phyloP scores from a whole-genome alignment of 768 basidiomycete genomes.

The Fibroporia radiculosa region DNA sequence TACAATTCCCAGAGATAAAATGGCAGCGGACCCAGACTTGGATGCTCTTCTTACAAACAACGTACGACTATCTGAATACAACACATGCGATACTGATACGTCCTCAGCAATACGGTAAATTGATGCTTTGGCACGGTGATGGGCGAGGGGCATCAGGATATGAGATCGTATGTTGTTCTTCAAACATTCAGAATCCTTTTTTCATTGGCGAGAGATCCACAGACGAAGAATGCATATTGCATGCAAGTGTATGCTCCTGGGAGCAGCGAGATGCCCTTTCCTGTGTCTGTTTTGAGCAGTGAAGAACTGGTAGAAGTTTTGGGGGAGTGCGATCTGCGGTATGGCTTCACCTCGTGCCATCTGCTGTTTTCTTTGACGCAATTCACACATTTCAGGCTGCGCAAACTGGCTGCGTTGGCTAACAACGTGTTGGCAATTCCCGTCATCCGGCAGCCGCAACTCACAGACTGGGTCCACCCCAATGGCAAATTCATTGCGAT shows the following conservation, averaged over 20 bases:
- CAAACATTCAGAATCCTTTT: not conserved
- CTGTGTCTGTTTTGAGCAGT: not conserved
- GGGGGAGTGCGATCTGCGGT: conserved; percentile 14
- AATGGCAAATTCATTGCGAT: conserved; percentile 18
- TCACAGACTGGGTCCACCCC: conserved; percentile 26
- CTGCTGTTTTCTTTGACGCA: not conserved
- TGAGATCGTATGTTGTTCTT: too few species aligned
- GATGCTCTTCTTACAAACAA: not conserved
- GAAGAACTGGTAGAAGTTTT: conserved; percentile 7
- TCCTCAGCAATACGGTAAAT: not conserved
- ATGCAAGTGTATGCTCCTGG: not conserved
- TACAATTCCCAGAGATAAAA: not conserved
- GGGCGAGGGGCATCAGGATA: conserved; percentile 11
- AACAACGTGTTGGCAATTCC: not conserved
- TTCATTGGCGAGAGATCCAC: not conserved
- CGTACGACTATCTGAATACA: not conserved
- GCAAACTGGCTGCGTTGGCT: conserved; percentile 10
- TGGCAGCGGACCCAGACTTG: not conserved
- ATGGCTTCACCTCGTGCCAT: not conserved
- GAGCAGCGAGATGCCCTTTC: not conserved
- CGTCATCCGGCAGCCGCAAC: conserved; percentile 11
- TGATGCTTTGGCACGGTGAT: not conserved
- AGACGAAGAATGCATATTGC: not conserved
- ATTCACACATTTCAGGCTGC: conserved; percentile 6
- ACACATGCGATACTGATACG: not conserved